Conservation (phyloP, 2,329 filamentous ascomycete genomes). For the Microdochium bolleyi region DNA sequence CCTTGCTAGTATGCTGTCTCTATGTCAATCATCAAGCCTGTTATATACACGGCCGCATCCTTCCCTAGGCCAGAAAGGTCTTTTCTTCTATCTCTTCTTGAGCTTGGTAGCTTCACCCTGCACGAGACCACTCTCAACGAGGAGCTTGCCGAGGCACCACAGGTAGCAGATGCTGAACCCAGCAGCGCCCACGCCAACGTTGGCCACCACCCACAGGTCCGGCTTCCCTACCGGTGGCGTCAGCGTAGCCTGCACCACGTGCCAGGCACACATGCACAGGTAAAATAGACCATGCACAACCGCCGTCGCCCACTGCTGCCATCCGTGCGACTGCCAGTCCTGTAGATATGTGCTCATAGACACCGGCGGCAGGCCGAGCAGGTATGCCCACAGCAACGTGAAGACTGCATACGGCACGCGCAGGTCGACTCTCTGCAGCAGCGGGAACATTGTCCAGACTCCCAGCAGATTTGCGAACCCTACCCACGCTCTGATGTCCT, state of each 20-base stretch:
- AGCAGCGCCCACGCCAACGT: constrained; percentile 76
- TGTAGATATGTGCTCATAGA: constrained; percentile 62
- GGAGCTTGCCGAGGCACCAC: constrained; percentile 74
- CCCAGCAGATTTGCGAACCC: constrained; percentile 91
- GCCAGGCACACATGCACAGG: constrained; percentile 70
- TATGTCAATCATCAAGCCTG: background rate
- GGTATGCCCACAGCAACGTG: constrained; percentile 81
- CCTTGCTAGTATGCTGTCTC: background rate
- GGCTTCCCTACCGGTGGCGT: constrained; percentile 68
- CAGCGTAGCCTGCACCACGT: constrained; percentile 63
- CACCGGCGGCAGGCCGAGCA: constrained; percentile 78
- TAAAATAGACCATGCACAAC: constrained; percentile 74
- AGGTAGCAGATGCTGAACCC: constrained; percentile 84
- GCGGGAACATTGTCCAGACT: constrained; percentile 87
- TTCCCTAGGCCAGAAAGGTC: background rate
- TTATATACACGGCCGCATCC: background rate
- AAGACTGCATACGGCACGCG: constrained; percentile 78
- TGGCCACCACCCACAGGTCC: constrained; percentile 89
- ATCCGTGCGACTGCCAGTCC: constrained; percentile 32
- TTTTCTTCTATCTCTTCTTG: constrained; percentile 27
- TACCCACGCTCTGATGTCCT: constrained; percentile 77
- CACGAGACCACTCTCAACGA: constrained; percentile 50
- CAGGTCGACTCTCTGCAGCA: constrained; percentile 79
- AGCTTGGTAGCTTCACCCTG: constrained; percentile 19
- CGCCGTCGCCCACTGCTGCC: constrained; percentile 48